Base-by-base conservation (phyloP, 805 yeast species). In the Kodamaea leandrae region DNA sequence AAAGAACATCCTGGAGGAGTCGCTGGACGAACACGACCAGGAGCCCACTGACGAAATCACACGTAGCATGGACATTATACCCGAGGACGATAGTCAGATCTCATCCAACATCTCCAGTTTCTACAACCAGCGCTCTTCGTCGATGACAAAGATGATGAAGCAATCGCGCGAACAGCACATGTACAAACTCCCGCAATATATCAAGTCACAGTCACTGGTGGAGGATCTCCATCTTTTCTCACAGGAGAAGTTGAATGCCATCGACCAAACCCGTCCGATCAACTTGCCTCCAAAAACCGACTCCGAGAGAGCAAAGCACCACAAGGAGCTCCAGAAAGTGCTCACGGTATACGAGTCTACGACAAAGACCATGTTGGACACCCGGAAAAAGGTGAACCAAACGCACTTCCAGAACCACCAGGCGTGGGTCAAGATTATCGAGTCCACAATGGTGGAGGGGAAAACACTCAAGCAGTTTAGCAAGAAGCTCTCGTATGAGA, bases 201-300 rank as follows among this genome's bases (percentile, higher is more conserved):
- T 70, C 25, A 64, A 58, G 42, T 57, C 68, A 1, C 75, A 70
- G 45, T 58, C 65, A 6, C 64, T 71, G 12, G 46, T 82, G 45
- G 89, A 83, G 40, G 87, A 83, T 55, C 60, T 78, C 45, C 61
- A 67, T 36, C 60, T 84, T 25, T 73, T 83, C 1, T 82, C 88
- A 1, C 73, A 69, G 1, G 84, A 82, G 51, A 83, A 83, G 50
- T 55, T 80, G 26, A 71, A 69, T 17, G 58, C 63, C 8, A 59
- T 82, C 26, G 73, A 82, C 38, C 78, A 77, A 32, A 74, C 87
- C 1, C 69, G 90, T 49, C 90, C 90, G 3, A 73, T 79, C 37
- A 80, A 86, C 76, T 57, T 82, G 33, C 90, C 90, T 4, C 88
- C 88, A 4, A 83, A 83, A 55, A 64, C 68, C 28, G 53, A 62